A percentile compares a stretch with the other conserved stretches of the same genome.
phyloP scores from a whole-genome alignment of 2,329 filamentous ascomycete species.

The Emmonsiellopsis sp. region DNA sequence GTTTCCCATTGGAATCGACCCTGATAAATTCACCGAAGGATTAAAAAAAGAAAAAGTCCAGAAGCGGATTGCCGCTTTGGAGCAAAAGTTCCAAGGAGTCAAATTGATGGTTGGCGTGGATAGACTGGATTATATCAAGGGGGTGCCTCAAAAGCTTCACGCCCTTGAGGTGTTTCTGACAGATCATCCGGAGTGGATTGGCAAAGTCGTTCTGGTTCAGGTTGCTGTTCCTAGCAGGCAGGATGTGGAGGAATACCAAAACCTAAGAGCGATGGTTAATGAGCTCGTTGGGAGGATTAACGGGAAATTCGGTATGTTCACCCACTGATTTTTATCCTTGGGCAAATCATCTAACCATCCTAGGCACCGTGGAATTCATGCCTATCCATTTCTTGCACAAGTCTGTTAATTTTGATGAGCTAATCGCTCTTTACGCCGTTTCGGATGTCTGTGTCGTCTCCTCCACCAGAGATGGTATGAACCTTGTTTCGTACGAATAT shows the following conservation, averaged over 20 bases:
- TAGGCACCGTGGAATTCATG: slow-evolving; percentile 91
- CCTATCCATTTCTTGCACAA: slow-evolving; percentile 98
- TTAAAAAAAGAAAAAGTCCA: slow-evolving; percentile 78
- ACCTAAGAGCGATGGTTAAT: slow-evolving; percentile 88
- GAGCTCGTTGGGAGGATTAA: slow-evolving; percentile 96
- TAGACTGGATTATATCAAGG: slow-evolving; percentile 96
- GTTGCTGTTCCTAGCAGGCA: slow-evolving; percentile 90
- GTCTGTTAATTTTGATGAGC: slow-evolving; percentile 87
- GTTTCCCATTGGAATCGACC: slow-evolving; percentile 96
- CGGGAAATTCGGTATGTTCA: slow-evolving; percentile 65
- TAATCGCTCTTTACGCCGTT: slow-evolving; percentile 85
- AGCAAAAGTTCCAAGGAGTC: slow-evolving; percentile 87
- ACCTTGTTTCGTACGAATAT: slow-evolving; percentile 96
- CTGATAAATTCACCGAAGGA: slow-evolving; percentile 88
- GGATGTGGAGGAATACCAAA: slow-evolving; percentile 97
- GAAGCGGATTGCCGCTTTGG: slow-evolving; percentile 73
- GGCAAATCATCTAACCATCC: neutral
- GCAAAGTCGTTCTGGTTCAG: slow-evolving; percentile 91
- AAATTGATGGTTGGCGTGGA: slow-evolving; percentile 97
- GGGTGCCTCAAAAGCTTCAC: slow-evolving; percentile 93
- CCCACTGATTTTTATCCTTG: no score
- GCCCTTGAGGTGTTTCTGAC: slow-evolving; percentile 94
- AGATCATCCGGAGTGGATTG: slow-evolving; percentile 96
- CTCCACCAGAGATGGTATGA: slow-evolving; percentile 98
- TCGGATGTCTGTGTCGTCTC: slow-evolving; percentile 89